Evolutionary conservation across 768 basidiomycete species (phyloP).

Genomic region (Trametes sanguinea): DNA sequence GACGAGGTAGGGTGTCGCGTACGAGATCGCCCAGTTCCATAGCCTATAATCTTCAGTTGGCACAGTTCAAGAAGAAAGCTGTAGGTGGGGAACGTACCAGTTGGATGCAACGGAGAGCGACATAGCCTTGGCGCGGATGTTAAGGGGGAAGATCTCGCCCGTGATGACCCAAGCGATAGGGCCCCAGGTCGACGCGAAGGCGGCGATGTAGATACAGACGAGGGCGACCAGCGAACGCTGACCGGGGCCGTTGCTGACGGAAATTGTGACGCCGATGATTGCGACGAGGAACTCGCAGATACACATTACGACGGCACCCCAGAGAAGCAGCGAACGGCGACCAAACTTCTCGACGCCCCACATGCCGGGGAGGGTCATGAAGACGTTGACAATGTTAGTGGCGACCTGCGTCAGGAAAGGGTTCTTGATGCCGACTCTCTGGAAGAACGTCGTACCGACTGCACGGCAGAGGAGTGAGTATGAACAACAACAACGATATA

Average conservation of each 20-base stretch:
- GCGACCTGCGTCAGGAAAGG: slow-evolving; percentile 58
- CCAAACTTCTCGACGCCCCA: slow-evolving; percentile 78
- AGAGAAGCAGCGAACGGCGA: slow-evolving; percentile 72
- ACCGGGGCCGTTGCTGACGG: slow-evolving; percentile 44
- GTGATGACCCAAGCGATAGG: slow-evolving; percentile 61
- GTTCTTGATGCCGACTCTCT: slow-evolving; percentile 40
- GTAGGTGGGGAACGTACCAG: slow-evolving; percentile 39
- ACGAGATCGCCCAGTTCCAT: slow-evolving; percentile 75
- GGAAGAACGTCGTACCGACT: slow-evolving; percentile 47
- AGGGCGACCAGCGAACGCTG: slow-evolving; percentile 61
- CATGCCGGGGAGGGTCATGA: slow-evolving; percentile 76
- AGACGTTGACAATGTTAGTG: slow-evolving; percentile 71
- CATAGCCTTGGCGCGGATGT: slow-evolving; percentile 78
- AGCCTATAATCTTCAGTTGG: slow-evolving; percentile 16
- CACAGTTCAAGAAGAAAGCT: neutral
- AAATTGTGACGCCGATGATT: slow-evolving; percentile 54
- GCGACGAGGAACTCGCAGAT: slow-evolving; percentile 81
- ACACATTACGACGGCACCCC: slow-evolving; percentile 79
- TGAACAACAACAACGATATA: neutral
- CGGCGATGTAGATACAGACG: slow-evolving; percentile 46
- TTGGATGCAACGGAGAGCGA: slow-evolving; percentile 68
- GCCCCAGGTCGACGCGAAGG: slow-evolving; percentile 60
- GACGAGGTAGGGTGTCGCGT: slow-evolving; percentile 53
- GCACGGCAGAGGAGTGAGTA: neutral
- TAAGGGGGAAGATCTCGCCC: slow-evolving; percentile 79